These are phyloP conservation scores for Raddia distichophylla DNA, from an alignment of 176 grass and related monocot genomes.

Conservation along the genomic window DNA sequence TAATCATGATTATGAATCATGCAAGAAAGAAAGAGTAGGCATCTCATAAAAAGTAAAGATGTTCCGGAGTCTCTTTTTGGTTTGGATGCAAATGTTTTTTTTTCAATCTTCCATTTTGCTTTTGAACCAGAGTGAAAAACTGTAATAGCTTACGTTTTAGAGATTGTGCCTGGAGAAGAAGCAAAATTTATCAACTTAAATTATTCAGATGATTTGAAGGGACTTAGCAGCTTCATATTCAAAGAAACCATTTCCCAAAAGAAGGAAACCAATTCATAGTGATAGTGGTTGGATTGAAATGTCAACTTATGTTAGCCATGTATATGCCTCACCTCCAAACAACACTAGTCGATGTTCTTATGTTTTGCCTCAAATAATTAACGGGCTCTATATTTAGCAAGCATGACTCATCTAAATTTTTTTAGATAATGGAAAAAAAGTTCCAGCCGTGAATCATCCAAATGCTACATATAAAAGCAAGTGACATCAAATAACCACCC, in stretches of 20 bases:
- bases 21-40: conserved; percentile 24
- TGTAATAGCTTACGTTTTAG: neutral
- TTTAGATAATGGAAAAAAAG: too few relatives aligned
- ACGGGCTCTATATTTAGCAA: neutral
- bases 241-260: conserved; percentile 13
- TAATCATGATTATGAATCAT: conserved; percentile 33
- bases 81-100: neutral
- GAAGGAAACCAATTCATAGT: neutral
- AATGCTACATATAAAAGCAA: conserved; percentile 5
- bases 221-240: neutral
- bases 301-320: neutral
- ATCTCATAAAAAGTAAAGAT: conserved; percentile 15
- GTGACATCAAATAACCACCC: neutral
- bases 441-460: neutral
- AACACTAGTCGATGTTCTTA: conserved; percentile 13
- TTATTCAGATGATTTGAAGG: neutral
- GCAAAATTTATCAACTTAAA: conserved; percentile 12
- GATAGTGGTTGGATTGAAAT: neutral
- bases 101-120: conserved; percentile 3
- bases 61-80: neutral
- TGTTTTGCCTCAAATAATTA: conserved; percentile 3
- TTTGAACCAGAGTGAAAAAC: conserved; percentile 1
- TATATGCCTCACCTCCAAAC: neutral
- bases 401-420: neutral
- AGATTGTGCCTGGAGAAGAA: neutral